Percentiles rank a stretch among this genome's conserved stretches.
phyloP scores from a whole-genome alignment of 2,329 filamentous ascomycete genomes.

The Penicillium sp. region DNA sequence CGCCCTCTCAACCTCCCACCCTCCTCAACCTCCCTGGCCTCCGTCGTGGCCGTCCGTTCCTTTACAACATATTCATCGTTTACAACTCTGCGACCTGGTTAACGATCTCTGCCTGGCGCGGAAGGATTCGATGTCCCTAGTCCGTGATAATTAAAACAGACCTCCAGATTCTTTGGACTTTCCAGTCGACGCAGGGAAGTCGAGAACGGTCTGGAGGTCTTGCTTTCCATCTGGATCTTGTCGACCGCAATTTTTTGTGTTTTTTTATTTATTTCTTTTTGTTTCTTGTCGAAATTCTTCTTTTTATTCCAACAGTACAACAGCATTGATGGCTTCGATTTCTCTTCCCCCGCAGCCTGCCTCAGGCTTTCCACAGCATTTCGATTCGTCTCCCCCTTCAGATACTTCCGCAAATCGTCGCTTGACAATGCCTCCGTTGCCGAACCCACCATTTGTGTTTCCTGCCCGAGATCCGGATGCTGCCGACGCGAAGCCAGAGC shows the following conservation, averaged over 20 bases:
- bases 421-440: conserved; percentile 42
- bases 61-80: conserved; percentile 11
- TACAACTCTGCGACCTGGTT: not conserved
- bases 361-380: conserved; percentile 33
- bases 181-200: conserved; percentile 26
- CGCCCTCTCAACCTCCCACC: conserved; percentile 8
- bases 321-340: conserved; percentile 41
- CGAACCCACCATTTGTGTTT: conserved; percentile 70
- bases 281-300: conserved; percentile 4
- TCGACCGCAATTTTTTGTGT: conserved; percentile 14
- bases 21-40: conserved; percentile 23
- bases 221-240: conserved; percentile 25
- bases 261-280: not conserved
- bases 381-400: conserved; percentile 28
- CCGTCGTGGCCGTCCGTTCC: conserved; percentile 34
- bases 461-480: conserved; percentile 54
- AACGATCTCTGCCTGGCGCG: conserved; percentile 30
- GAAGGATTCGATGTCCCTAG: conserved; percentile 30
- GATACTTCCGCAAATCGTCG: conserved; percentile 27
- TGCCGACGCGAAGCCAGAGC: conserved; percentile 46
- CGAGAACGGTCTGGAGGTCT: conserved; percentile 29
- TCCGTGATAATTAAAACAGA: conserved; percentile 20
- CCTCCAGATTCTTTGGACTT: conserved; percentile 31
- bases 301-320: conserved; percentile 10
- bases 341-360: conserved; percentile 40